Evolutionary conservation across 139 green algal genomes (phyloP), one percentile per base, ranked within the genome.

Genomic region (Astrephomene gubernaculifera): DNA sequence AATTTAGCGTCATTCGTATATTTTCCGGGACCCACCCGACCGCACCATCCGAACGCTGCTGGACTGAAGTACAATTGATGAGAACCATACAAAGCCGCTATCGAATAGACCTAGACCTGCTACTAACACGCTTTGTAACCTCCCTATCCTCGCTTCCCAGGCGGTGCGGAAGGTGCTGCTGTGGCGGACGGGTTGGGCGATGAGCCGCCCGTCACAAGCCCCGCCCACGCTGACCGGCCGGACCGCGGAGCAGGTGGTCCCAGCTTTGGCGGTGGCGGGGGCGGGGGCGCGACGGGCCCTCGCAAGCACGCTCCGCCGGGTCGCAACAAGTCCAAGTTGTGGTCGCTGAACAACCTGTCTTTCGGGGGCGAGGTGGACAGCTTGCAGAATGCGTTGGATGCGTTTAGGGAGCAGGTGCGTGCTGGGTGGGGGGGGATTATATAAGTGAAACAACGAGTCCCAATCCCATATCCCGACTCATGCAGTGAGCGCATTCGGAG

Each of bases 341-440:
- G 90, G 88, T 90, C 80, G 25, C 29, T 84, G 5, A 74, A 74
- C 33, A 86, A 90, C 1, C 69, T 91, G 52, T 91, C 88, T 10
- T 90, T 79, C 44, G 78, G 78, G 1, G 93, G 90, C 1, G 90
- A 94, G 52, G 90, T 92, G 72, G 90, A 92, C 79, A 89, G 80
- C 74, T 72, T 88, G 67, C 93, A 96, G 89, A 95, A 96, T 75
- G 94, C 94, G 21, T 85, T 96, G 54, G 92, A 96, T 21, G 92
- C 92, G 25, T 95, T 96, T 81, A 79, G 89, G 61, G 90, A 72
- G 60, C 80, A 87, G 73, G 88, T 82, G 53, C 29, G 70, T 72
- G 65, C n/a, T 17, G 57, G 57, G 57, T 33, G 57, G 9, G 57
- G 22, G 57, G 57, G 57, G 57, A 65, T 65, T 65, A 24, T n/a